Evolutionary conservation across 768 basidiomycete genomes (phyloP).

Genomic region (Rhodosporidiobolus odoratus): DNA sequence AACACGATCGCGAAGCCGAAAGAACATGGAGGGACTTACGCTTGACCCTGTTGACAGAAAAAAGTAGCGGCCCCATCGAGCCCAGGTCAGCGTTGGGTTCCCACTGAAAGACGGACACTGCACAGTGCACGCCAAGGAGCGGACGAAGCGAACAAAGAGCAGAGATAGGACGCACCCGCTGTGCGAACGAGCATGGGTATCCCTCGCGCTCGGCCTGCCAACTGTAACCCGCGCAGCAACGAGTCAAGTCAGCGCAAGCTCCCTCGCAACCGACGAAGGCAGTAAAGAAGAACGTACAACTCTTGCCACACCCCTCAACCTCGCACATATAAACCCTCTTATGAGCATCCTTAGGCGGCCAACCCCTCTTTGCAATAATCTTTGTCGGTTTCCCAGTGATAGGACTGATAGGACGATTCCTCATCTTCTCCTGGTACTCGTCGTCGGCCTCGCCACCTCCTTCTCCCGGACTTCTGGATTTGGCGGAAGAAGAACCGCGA

Average conservation of each 20-base stretch:
- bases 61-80: too few species aligned
- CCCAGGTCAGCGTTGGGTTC: too few species aligned
- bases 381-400: conserved; percentile 32
- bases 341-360: conserved; percentile 26
- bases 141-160: too few species aligned
- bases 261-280: too few species aligned
- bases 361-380: conserved; percentile 13
- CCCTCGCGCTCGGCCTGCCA: conserved; percentile 18
- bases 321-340: not conserved
- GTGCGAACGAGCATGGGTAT: conserved; percentile 25
- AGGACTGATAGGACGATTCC: conserved; percentile 5
- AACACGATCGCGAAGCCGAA: too few species aligned
- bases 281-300: conserved; percentile 13
- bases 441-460: not conserved
- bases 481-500: not conserved
- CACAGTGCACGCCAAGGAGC: too few species aligned
- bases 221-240: not conserved
- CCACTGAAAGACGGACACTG: too few species aligned
- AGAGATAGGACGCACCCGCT: too few species aligned
- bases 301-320: conserved; percentile 14
- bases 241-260: not conserved
- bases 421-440: not conserved
- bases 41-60: conserved; percentile 12
- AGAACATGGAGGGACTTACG: too few species aligned
- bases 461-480: not conserved